These are phyloP conservation scores for Daldinia bambusicola DNA, from an alignment of 495 filamentous ascomycete genomes.

Conservation along the genomic window DNA sequence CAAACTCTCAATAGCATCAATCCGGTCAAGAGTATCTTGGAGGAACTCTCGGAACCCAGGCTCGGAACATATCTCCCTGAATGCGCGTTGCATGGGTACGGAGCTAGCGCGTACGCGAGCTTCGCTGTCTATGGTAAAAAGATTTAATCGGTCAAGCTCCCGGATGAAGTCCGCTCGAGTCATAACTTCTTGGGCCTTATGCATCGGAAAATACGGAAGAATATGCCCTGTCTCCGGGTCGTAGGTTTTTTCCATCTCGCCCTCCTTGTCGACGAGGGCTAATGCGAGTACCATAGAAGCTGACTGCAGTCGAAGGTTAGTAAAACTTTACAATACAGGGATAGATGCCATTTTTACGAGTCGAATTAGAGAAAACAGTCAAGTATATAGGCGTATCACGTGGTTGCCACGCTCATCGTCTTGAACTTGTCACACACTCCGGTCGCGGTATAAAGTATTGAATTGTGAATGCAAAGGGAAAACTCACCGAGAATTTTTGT, in stretches of 20 bases:
- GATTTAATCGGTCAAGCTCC: constrained; percentile 88
- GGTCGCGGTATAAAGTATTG: not conserved
- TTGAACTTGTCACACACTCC: not conserved
- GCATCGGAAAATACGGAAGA: constrained; percentile 82
- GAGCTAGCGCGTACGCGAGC: constrained; percentile 92
- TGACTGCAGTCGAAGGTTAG: constrained; percentile 59
- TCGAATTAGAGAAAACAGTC: constrained; percentile 62
- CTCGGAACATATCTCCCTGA: constrained; percentile 77
- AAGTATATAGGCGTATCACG: not conserved
- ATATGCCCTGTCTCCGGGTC: constrained; percentile 74
- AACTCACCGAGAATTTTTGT: constrained; percentile 87
- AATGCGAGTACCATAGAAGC: constrained; percentile 94
- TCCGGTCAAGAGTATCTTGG: constrained; percentile 82
- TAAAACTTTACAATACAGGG: not conserved
- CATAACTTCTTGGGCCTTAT: constrained; percentile 89
- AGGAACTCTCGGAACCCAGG: constrained; percentile 83
- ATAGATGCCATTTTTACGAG: constrained; percentile 62
- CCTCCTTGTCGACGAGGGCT: constrained; percentile 82
- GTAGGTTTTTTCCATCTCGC: constrained; percentile 71
- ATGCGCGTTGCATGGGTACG: constrained; percentile 95
- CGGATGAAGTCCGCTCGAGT: constrained; percentile 95
- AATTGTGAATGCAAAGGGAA: not conserved
- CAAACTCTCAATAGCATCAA: constrained; percentile 89
- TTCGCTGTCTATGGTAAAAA: constrained; percentile 91
- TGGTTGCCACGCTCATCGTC: not conserved